Evolutionary conservation across 73 alveolate genomes (phyloP).

Genomic region (Paramecium bursaria): DNA sequence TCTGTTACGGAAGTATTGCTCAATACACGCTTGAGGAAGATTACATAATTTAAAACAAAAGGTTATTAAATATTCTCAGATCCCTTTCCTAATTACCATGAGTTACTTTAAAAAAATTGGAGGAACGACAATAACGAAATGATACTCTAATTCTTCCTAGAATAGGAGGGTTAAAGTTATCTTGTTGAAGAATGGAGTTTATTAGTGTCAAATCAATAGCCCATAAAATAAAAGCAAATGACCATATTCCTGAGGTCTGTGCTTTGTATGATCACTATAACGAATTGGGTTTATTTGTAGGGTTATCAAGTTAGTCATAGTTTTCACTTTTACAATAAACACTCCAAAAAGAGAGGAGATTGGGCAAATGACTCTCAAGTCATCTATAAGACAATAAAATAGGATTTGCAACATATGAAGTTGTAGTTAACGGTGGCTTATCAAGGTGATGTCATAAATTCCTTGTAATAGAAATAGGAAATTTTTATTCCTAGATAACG

Average conservation of each 20-base stretch:
- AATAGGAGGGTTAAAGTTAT: slow-evolving; percentile 14
- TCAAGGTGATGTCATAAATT: too few relatives aligned
- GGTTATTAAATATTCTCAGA: too few relatives aligned
- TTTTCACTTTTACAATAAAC: slow-evolving; percentile 28
- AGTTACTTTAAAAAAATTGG: slow-evolving; percentile 23
- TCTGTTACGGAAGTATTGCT: too few relatives aligned
- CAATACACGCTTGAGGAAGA: too few relatives aligned
- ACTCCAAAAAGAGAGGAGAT: slow-evolving; percentile 43
- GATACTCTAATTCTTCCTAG: slow-evolving; percentile 40
- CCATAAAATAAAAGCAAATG: neutral
- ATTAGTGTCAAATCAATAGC: neutral
- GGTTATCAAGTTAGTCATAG: slow-evolving; percentile 2
- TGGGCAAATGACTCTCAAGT: slow-evolving; percentile 35
- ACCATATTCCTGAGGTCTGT: slow-evolving; percentile 30
- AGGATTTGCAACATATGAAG: neutral
- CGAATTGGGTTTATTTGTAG: neutral
- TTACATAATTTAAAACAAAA: too few relatives aligned
- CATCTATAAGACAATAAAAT: neutral
- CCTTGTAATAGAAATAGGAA: too few relatives aligned
- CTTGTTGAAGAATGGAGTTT: slow-evolving; percentile 52
- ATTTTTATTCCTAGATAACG: too few relatives aligned
- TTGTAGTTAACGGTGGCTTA: neutral
- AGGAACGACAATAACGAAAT: slow-evolving; percentile 30
- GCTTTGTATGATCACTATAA: slow-evolving; percentile 1
- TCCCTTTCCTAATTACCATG: too few relatives aligned